Conservation (phyloP, 2,329 filamentous ascomycete genomes). For the Microdochium nivale region DNA sequence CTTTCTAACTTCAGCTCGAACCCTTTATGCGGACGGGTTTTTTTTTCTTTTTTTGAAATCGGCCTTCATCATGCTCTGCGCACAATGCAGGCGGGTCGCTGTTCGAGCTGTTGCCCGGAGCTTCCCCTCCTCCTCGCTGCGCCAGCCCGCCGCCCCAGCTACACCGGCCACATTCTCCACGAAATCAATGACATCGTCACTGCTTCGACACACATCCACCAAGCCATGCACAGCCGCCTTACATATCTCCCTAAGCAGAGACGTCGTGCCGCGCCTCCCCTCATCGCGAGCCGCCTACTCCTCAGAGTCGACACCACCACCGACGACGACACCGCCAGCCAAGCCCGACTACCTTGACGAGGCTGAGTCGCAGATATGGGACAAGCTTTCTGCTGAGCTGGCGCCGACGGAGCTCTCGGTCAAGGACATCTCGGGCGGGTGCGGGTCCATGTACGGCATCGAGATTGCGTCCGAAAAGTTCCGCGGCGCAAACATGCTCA, state of each 20-base stretch:
- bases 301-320: constrained; percentile 8
- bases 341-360: constrained; percentile 43
- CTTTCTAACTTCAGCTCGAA: too few species aligned
- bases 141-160: constrained; percentile 1
- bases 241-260: not conserved
- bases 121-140: constrained; percentile 3
- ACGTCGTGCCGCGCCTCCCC: not conserved
- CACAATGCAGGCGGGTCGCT: constrained; percentile 11
- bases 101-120: constrained; percentile 8
- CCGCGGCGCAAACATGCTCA: constrained; percentile 61
- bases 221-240: not conserved
- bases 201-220: not conserved
- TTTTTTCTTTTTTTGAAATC: too few species aligned
- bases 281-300: constrained; percentile 13
- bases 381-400: constrained; percentile 40
- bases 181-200: not conserved
- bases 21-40: too few species aligned
- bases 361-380: constrained; percentile 52
- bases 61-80: constrained; percentile 11
- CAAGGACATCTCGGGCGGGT: constrained; percentile 75
- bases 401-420: constrained; percentile 49
- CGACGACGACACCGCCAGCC: constrained; percentile 20
- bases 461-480: constrained; percentile 68
- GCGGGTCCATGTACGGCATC: constrained; percentile 81
- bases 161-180: constrained; percentile 4